Base-by-base conservation (phyloP, 306 rosid species). In the Ziziphus jujuba region DNA sequence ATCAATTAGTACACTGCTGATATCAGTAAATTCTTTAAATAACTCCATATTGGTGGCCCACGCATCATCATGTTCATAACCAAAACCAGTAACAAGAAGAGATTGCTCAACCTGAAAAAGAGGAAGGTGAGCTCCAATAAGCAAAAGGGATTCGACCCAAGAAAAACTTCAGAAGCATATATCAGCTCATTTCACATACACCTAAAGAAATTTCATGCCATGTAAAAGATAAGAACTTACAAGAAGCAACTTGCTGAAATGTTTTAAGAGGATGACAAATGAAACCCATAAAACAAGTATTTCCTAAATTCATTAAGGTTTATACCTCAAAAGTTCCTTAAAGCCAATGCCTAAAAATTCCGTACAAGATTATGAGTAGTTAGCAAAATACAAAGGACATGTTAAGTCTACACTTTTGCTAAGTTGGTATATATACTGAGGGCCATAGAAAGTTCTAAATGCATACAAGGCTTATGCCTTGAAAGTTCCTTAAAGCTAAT, bases 21-120 rank as follows among this genome's bases (percentile, higher is more conserved):
- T 67, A 65, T 93, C 97, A 5, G 98, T 90, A 75, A 93, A 93
- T 65, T 93, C 86, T 80, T 88, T 93, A 71, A 93, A 92, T 53
- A 93, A 79, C 28, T 88, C 89, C 10, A 93, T 81, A 80, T 93
- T 93, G 65, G 97, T 84, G 73, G 91, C 66, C 98, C 98, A 93
- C 50, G 96, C 87, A 54, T 86, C 93, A 70, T 93, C 98, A 21
- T 90, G 98, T 23, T 93, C 98, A 73, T 93, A 93, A 65, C 98
- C 98, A 77, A 93, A 93, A 59, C 97, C 98, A 25, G 98, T 93
- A 65, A 93, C 96, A 35, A 93, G 84, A 80, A 93, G 98, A 76
- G 97, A 86, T 57, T 16, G 87, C 61, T 83, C 97, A 79, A 93
- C 97, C 97, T 92, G 72, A 78, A 74, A 67, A 21, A 63, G 36